phyloP scores from a whole-genome alignment of 2,329 filamentous ascomycete genomes.

The Botrytis paeoniae region DNA sequence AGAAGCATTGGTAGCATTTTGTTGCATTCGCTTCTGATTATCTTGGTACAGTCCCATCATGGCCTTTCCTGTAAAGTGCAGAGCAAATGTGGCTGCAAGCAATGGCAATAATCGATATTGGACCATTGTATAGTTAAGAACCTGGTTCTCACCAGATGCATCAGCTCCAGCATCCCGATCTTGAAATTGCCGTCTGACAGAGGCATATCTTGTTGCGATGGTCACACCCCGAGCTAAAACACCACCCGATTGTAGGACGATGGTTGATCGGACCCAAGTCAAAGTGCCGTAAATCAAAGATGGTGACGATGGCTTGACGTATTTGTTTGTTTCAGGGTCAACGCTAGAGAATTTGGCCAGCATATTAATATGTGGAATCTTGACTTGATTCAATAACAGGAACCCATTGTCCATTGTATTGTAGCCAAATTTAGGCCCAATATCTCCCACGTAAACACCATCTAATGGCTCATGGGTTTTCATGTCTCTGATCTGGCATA shows the following conservation, averaged over 20 bases:
- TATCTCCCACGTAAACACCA: slow-evolving; percentile 72
- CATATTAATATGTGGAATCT: slow-evolving; percentile 73
- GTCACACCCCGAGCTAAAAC: slow-evolving; percentile 73
- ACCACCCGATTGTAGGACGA: slow-evolving; percentile 69
- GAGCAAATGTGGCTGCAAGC: slow-evolving; percentile 70
- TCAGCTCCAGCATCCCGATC: slow-evolving; percentile 63
- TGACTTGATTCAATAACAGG: slow-evolving; percentile 72
- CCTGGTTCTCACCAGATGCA: slow-evolving; percentile 64
- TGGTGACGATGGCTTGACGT: slow-evolving; percentile 63
- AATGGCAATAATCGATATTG: slow-evolving; percentile 70
- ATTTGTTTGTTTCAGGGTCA: slow-evolving; percentile 65
- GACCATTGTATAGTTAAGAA: slow-evolving; percentile 79
- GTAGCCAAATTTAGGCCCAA: slow-evolving; percentile 77
- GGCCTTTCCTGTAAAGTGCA: slow-evolving; percentile 73
- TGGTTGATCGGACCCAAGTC: slow-evolving; percentile 71
- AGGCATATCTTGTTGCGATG: slow-evolving; percentile 71
- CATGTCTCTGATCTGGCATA: slow-evolving; percentile 70
- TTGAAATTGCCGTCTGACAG: slow-evolving; percentile 74
- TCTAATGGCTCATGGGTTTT: slow-evolving; percentile 67
- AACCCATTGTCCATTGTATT: slow-evolving; percentile 83
- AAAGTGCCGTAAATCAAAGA: slow-evolving; percentile 71
- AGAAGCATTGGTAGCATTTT: slow-evolving; percentile 41
- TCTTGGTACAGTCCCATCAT: slow-evolving; percentile 74
- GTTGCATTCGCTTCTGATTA: slow-evolving; percentile 65
- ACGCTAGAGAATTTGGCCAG: slow-evolving; percentile 67